Base-by-base conservation (phyloP, 2,329 filamentous ascomycete genomes). In the Pestalotiopsis sp. region DNA sequence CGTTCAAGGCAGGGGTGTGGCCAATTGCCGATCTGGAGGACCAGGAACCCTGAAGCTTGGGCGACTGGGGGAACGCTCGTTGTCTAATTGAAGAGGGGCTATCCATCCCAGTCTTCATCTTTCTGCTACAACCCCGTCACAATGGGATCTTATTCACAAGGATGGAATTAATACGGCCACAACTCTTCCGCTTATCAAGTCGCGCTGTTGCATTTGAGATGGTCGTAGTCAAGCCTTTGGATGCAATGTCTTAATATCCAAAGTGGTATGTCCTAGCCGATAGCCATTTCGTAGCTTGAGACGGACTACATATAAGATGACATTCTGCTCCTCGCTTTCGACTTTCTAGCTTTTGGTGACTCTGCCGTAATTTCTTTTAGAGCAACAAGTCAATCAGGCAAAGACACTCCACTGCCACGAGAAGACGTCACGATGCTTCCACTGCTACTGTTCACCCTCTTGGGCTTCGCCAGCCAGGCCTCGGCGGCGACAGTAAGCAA, bases 381-480 rank as follows among this genome's bases (percentile, higher is more conserved):
- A 61, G 23, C 27, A 13, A 14, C 5, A 27, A n/a, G 20, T 5
- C 23, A 1, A 23, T 17, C 25, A 14, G 14, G 4, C 57, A 23
- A 59, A 59, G 1, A 31, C 27, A n/a, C 36, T 25, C 27, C 12
- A 14, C 52, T 7, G 45, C 25, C 64, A 31, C 3, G n/a, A 39
- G 20, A 20, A 64, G 12, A 13, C 39, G 64, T 64, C 62, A 72
- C 74, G 72, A 39, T 76, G 41, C 64, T 72, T 11, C 36, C 56
- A 3, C 27, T 67, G 7, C 39, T 74, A 3, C 66, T 76, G 13
- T 56, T 74, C 38, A 70, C 75, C 39, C 58, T 77, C 57, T 68
- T 78, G 63, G 73, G 74, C 31, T 69, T 76, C 25, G 69, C 73
- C 60, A 71, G 73, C 9, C 75, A 73, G n/a, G 73, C 75, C 14